phyloP scores from a whole-genome alignment of 2,329 filamentous ascomycete species.

The Cadophora malorum region DNA sequence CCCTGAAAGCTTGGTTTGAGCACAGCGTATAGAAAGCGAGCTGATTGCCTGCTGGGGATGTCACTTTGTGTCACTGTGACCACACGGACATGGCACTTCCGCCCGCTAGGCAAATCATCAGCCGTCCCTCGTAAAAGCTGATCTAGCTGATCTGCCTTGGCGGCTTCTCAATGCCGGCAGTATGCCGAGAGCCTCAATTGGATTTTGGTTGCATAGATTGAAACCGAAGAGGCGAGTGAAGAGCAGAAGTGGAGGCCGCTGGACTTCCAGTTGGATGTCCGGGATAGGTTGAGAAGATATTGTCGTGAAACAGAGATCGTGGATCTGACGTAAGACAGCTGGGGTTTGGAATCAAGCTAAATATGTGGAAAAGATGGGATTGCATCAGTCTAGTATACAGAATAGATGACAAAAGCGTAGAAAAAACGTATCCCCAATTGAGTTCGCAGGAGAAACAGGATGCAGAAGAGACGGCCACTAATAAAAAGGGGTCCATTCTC shows the following conservation, averaged over 20 bases:
- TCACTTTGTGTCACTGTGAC: background rate
- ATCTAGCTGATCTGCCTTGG: background rate
- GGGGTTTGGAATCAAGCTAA: background rate
- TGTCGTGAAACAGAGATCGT: slow-evolving; percentile 1
- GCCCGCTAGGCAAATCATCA: background rate
- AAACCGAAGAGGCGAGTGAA: no score
- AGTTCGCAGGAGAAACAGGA: no score
- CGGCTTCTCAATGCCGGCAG: background rate
- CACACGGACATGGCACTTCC: background rate
- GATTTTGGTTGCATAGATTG: background rate
- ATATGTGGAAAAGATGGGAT: no score
- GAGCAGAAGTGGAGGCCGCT: no score
- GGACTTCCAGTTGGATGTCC: background rate
- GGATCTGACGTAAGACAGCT: background rate
- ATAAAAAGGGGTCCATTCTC: no score
- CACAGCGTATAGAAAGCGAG: slow-evolving; percentile 5
- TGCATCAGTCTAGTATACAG: no score
- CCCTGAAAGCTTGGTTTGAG: slow-evolving; percentile 1
- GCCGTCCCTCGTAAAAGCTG: slow-evolving; percentile 6
- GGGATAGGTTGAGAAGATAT: background rate
- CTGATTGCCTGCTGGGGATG: background rate
- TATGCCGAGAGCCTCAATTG: background rate
- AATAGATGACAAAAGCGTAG: no score
- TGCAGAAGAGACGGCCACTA: no score
- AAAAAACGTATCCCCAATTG: no score